Conservation (phyloP, 2,329 filamentous ascomycete genomes). For the Hymenoscyphus fraxineus region DNA sequence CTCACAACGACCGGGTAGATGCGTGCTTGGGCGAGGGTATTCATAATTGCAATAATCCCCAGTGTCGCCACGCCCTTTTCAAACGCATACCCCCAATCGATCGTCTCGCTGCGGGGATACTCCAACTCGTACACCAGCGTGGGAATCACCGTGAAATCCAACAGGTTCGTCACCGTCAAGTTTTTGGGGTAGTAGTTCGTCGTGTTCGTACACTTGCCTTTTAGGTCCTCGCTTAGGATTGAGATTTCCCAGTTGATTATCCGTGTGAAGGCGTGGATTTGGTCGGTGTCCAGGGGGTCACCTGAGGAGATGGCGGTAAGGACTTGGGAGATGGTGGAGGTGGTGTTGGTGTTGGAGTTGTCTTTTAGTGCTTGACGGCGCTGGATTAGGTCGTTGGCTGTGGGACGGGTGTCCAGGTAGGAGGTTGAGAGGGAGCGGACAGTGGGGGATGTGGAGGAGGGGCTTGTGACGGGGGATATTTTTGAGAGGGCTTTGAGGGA, state of each 20-base stretch:
- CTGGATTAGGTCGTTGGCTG: conserved; percentile 40
- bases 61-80: conserved; percentile 70
- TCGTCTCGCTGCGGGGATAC: conserved; percentile 66
- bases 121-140: conserved; percentile 77
- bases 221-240: conserved; percentile 57
- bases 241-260: conserved; percentile 61
- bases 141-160: conserved; percentile 70
- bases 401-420: conserved; percentile 42
- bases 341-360: conserved; percentile 19
- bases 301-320: conserved; percentile 59
- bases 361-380: conserved; percentile 38
- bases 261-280: conserved; percentile 60
- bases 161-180: conserved; percentile 60
- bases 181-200: conserved; percentile 63
- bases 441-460: conserved; percentile 42
- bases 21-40: conserved; percentile 70
- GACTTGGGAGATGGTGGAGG: conserved; percentile 55
- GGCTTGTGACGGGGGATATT: conserved; percentile 44
- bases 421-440: conserved; percentile 43
- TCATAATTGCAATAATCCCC: conserved; percentile 74
- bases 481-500: conserved; percentile 56
- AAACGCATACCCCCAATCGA: conserved; percentile 71
- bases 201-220: conserved; percentile 50
- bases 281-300: conserved; percentile 55
- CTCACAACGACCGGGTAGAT: conserved; percentile 73